These are phyloP conservation scores for Hypoxylon sp. DNA, from an alignment of 2,329 filamentous ascomycete species.

Conservation along the genomic window DNA sequence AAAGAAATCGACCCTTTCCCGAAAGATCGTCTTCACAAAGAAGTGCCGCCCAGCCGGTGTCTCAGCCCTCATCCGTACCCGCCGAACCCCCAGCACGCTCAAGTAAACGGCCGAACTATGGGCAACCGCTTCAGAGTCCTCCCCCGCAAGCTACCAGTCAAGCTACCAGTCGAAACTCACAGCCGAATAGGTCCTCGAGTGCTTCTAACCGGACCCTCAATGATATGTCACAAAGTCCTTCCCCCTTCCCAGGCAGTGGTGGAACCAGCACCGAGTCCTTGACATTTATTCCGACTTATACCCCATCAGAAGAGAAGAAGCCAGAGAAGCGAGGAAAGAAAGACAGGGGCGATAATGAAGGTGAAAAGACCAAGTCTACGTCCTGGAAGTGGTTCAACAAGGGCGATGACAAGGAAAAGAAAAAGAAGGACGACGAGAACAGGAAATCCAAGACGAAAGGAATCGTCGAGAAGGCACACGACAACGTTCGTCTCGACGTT, in stretches of 20 bases:
- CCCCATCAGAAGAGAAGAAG: conserved; percentile 72
- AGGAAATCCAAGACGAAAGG: conserved; percentile 73
- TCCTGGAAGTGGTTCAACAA: conserved; percentile 80
- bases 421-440: conserved; percentile 66
- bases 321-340: conserved; percentile 78
- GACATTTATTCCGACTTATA: conserved; percentile 80
- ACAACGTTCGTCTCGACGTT: conserved; percentile 84
- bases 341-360: conserved; percentile 70
- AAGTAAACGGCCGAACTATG: conserved; percentile 50
- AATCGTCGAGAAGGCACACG: conserved; percentile 67
- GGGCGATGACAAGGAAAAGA: conserved; percentile 77
- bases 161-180: conserved; percentile 32
- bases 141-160: conserved; percentile 40
- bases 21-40: conserved; percentile 64
- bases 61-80: conserved; percentile 53
- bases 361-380: conserved; percentile 67
- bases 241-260: conserved; percentile 73
- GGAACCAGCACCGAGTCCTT: conserved; percentile 76
- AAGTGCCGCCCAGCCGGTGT: conserved; percentile 53
- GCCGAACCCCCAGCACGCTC: conserved; percentile 59
- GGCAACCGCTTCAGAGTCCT: conserved; percentile 42
- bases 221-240: conserved; percentile 70
- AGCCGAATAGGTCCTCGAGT: conserved; percentile 44
- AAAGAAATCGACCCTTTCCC: conserved; percentile 53
- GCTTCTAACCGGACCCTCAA: conserved; percentile 61